Base-by-base conservation (phyloP, 768 basidiomycete species). In the Kwoniella pini region DNA sequence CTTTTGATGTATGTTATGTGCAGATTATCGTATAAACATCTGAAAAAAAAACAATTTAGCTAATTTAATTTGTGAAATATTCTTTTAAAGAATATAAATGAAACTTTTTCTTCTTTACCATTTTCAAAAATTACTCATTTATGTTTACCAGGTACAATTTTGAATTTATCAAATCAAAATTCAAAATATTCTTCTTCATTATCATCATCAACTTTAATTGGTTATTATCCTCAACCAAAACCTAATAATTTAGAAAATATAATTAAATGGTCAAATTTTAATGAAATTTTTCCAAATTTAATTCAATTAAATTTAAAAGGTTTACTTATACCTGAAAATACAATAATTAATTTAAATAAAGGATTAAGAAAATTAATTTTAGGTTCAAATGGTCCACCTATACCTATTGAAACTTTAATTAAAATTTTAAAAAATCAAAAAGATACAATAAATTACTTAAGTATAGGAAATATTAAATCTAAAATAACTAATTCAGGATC, bases 121-220 rank as follows among this genome's bases (percentile, higher is more conserved):
- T 74, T 62, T 51, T 65, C 67, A 19, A 21, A 15, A 7, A 21
- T 74, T 4, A 69, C 68, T 6, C 65, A 74, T n/a, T 65, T 74
- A n/a, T 68, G 70, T 49, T 62, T 74, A 28, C 72, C 72, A 2
- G 70, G 70, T 12, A 46, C 64, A 33, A 30, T 69, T 19, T 57
- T 74, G 57, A 64, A 67, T 38, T 59, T 52, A 13, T 43, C 44
- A 5, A 39, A 42, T 17, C 11, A 24, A 19, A 33, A 59, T 21
- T 6, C 40, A 19, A 7, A 19, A 13, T 43, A 50, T 49, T 49
- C 49, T 10, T n/a, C 17, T 13, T 17, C 55, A 46, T 53, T 62
- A 7, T 54, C 48, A 6, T 27, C 39, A 11, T 42, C 53, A 10
- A 57, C 54, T 10, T 51, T 50, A 3, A 45, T 65, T 11, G 17